phyloP scores from a whole-genome alignment of 2,329 filamentous ascomycete species.

The Cryphonectria japonica region DNA sequence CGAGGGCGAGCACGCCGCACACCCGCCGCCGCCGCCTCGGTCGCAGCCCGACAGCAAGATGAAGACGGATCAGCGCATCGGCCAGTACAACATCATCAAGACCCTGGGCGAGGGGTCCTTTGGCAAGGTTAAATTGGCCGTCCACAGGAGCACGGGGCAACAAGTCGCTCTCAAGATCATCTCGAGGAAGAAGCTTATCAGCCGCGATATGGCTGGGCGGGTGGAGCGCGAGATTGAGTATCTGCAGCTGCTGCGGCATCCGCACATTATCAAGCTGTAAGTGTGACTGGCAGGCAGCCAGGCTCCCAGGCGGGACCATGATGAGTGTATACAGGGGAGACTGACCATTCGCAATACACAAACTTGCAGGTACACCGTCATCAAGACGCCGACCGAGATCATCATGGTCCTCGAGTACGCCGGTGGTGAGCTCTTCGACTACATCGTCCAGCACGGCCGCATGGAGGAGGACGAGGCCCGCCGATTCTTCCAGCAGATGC shows the following conservation, averaged over 20 bases:
- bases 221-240: conserved; percentile 99
- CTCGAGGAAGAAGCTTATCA: conserved; percentile 92
- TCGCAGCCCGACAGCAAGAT: conserved; percentile 42
- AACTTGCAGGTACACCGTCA: conserved; percentile 79
- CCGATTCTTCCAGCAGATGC: conserved; percentile 98
- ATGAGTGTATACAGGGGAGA: no score
- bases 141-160: conserved; percentile 88
- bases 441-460: conserved; percentile 91
- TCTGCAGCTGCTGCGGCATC: conserved; percentile 90
- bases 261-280: conserved; percentile 98
- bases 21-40: conserved; percentile 35
- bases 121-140: conserved; percentile 96
- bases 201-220: conserved; percentile 94
- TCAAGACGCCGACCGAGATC: conserved; percentile 91
- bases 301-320: no score
- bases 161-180: conserved; percentile 99
- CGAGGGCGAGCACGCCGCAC: conserved; percentile 29
- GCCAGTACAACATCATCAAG: conserved; percentile 87
- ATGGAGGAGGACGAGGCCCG: conserved; percentile 92
- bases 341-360: not conserved
- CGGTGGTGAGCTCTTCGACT: conserved; percentile 95
- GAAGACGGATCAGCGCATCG: conserved; percentile 81
- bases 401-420: conserved; percentile 99
- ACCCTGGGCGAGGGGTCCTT: conserved; percentile 97
- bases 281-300: conserved; percentile 36